Base-by-base conservation (phyloP, 1,139 yeast genomes). In the Hemisphaericaspora subhashii region DNA sequence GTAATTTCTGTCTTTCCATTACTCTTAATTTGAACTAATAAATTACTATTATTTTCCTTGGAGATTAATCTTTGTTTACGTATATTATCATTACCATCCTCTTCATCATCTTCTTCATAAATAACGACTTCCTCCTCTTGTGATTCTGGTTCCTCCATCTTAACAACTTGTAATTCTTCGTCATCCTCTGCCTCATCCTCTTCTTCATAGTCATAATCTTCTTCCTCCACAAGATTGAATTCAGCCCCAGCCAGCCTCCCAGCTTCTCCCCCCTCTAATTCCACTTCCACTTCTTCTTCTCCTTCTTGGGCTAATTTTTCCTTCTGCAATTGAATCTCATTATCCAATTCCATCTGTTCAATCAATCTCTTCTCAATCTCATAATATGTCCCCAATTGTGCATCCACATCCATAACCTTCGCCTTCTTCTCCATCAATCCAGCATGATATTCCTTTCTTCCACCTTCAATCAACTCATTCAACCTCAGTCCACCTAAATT, bases 401-500 rank as follows among this genome's bases (percentile, higher is more conserved):
- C 47, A 30, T 47, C 42, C 3, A 57, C 35, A 6, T 39, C 15
- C 8, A 41, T 38, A 20, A 58, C 37, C 12, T 40, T 43, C 2
- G 41, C 44, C 38, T 48, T 52, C 23, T 47, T 44, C 9, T 42
- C 35, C 4, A 42, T 41, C 20, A 57, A 43, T 3, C 35, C 37
- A 13, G 45, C 41, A 16, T 48, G 52, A 30, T 46, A 52, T n/a
- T 45, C 49, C 17, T 49, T 40, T 33, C 57, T 47, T 14, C 68
- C 68, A 15, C 50, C 47, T 17, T 47, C 41, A 12, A 68, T 54
- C 36, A 63, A 52, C 13, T 54, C 51, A 1, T 52, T 52, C n/a
- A n/a, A n/a, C n/a, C n/a, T n/a, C n/a, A n/a, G n/a, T 1, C 75
- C 72, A 2, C 77, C 84, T 24, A 72, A 56, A 10, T 58, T 54